Base-by-base conservation (phyloP, 331 rosid genomes). In the Spiraea crenata region DNA sequence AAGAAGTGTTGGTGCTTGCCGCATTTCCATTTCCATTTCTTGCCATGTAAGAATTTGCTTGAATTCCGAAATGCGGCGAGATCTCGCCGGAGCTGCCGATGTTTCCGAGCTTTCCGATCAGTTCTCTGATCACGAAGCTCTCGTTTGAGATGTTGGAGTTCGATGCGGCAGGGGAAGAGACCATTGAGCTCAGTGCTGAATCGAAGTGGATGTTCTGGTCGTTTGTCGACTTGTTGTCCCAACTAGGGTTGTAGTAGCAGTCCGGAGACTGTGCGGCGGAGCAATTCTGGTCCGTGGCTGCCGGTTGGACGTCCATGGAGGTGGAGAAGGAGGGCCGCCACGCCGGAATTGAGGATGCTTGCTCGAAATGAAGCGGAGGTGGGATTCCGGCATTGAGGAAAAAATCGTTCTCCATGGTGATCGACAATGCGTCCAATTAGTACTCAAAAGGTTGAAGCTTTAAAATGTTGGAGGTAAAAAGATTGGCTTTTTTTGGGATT, bases 111-210 rank as follows among this genome's bases (percentile, higher is more conserved):
- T 84, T 88, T 0, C 99, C 97, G 0, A 87, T 79, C 71, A 91
- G 60, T 65, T 91, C 95, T 34, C 91, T 78, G 72, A 93, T 86
- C 54, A 81, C 74, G 54, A 82, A 77, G 72, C 86, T 83, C 7
- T 87, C 90, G 16, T 57, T 86, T 17, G 88, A 71, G 10, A 82
- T 34, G 61, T 77, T 88, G 34, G 91, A 80, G 62, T 84, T 86
- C 5, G 95, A 77, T 0, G 93, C 82, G 3, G 77, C 86, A 0
- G 96, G 93, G 0, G 98, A 92, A 16, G 96, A 85, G 5, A 80
- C 98, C 80, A 90, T 84, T 14, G 98, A 88, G 58, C 90, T 86
- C 17, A 88, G 76, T 3, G 88, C 92, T 0, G 98, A 93, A 65
- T 89, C 91, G 59, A 87, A 90, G 19, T 85, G 90, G 72, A 48